Evolutionary conservation across 768 basidiomycete genomes (phyloP), one percentile per base, ranked within the genome.

Genomic region (Lepiota venenata): DNA sequence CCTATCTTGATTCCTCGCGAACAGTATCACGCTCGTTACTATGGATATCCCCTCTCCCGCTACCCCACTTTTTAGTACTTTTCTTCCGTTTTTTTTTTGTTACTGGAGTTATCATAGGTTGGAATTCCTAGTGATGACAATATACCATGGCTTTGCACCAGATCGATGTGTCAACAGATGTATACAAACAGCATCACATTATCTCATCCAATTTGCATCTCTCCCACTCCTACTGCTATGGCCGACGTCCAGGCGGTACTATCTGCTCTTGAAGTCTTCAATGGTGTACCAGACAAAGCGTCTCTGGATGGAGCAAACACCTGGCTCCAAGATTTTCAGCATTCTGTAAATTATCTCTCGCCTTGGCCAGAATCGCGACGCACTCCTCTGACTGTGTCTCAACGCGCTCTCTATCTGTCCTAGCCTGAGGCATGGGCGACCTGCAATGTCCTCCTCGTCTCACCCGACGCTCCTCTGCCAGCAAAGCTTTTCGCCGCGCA

Each of bases 321-420:
- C 61, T 98, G 94, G 94, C 86, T 99, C 58, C 89, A 94, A 75
- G 93, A 95, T 71, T 99, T 98, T 70, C 96, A 99, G 77, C 95
- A 98, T 79, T 95, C 93, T 78, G 96, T 98, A 86, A 88, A 84
- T 89, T 73, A 49, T 55, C 84, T 83, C 85, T 83, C 78, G 81
- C 79, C 83, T 72, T 82, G 80, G 83, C 75, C 79, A 77, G 71
- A 76, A 71, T 73, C 75, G 63, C 73, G 69, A 73, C 77, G 80
- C 71, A 69, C 77, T 71, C 78, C 77, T 86, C 85, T 88, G 78
- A 88, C 83, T 69, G 68, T 76, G 71, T 72, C 73, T 74, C 75
- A 76, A 73, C 75, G 73, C 75, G 73, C 75, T 71, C 71, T 67
- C 75, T 71, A 71, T 66, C 75, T 81, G 77, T 78, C 76, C 72